These are phyloP conservation scores for Corylus americana DNA, from an alignment of 306 rosid genomes.

Conservation along the genomic window DNA sequence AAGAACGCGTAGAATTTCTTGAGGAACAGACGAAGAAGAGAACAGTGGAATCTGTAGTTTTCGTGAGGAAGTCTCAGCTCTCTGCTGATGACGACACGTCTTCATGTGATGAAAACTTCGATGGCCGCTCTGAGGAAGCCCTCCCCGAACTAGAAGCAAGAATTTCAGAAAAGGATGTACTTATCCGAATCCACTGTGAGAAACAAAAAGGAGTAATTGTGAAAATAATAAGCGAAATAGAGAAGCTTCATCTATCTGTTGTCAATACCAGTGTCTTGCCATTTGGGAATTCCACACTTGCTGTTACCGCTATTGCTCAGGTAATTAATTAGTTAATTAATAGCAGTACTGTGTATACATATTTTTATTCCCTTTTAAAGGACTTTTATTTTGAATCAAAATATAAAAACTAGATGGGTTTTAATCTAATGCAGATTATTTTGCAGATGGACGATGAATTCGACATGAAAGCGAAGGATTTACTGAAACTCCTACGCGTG, in stretches of 20 bases:
- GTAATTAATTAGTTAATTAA: conserved; percentile 23
- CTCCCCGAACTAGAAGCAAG: conserved; percentile 61
- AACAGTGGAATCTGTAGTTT: conserved; percentile 42
- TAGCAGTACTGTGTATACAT: too few relatives aligned
- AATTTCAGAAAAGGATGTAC: conserved; percentile 58
- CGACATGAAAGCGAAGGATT: conserved; percentile 42
- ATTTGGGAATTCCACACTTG: conserved; percentile 40
- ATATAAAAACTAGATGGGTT: not conserved
- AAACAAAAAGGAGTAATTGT: conserved; percentile 48
- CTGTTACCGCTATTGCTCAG: conserved; percentile 65
- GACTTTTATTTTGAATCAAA: not conserved
- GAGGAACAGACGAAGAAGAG: conserved; percentile 63
- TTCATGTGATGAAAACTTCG: conserved; percentile 50
- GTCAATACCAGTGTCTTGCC: conserved; percentile 41
- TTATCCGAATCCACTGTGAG: conserved; percentile 58
- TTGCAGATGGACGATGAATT: conserved; percentile 60
- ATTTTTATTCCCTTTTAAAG: too few relatives aligned
- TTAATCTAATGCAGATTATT: not conserved
- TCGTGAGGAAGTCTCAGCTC: conserved; percentile 39
- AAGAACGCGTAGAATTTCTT: conserved; percentile 47
- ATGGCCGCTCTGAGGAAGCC: conserved; percentile 13
- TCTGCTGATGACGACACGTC: conserved; percentile 44
- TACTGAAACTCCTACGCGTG: conserved; percentile 39
- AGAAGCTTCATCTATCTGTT: conserved; percentile 44
- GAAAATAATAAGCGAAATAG: conserved; percentile 51